phyloP scores from a whole-genome alignment of 148 eudicot genomes.

The Silene conica region DNA sequence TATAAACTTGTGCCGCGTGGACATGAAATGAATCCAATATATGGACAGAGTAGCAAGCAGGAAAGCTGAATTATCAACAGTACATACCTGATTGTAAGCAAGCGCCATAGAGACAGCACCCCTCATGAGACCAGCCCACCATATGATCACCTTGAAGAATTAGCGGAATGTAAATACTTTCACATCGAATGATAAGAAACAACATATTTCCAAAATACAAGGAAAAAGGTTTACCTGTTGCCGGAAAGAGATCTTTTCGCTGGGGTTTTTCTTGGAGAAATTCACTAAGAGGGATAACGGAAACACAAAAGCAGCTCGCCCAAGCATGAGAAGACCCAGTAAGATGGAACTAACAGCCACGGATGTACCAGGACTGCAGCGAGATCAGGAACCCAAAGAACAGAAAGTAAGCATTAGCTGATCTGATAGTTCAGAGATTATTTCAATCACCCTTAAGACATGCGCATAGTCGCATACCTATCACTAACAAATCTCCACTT shows the following conservation, averaged over 20 bases:
- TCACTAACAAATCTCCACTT: conserved; percentile 71
- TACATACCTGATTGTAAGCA: conserved; percentile 88
- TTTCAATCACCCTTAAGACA: not conserved
- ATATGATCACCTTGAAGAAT: conserved; percentile 54
- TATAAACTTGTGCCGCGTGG: not conserved
- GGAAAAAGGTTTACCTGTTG: conserved; percentile 52
- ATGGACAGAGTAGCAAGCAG: not conserved
- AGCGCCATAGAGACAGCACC: conserved; percentile 98
- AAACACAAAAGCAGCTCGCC: conserved; percentile 86
- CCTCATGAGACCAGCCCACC: conserved; percentile 99
- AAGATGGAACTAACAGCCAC: conserved; percentile 64
- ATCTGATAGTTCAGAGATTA: not conserved
- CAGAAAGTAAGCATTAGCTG: not conserved
- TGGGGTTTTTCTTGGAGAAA: conserved; percentile 39
- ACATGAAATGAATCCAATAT: not conserved
- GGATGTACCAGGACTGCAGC: conserved; percentile 71
- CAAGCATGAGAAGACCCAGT: conserved; percentile 67
- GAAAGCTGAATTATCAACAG: not conserved
- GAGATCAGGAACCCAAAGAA: conserved; percentile 9
- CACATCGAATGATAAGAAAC: not conserved
- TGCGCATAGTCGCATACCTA: conserved; percentile 54
- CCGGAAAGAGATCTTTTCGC: conserved; percentile 47
- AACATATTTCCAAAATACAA: not conserved
- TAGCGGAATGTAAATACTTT: not conserved
- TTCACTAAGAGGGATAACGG: conserved; percentile 74